Base-by-base conservation (phyloP, 2,329 filamentous ascomycete genomes). In the Sporothrix dimorphospora region DNA sequence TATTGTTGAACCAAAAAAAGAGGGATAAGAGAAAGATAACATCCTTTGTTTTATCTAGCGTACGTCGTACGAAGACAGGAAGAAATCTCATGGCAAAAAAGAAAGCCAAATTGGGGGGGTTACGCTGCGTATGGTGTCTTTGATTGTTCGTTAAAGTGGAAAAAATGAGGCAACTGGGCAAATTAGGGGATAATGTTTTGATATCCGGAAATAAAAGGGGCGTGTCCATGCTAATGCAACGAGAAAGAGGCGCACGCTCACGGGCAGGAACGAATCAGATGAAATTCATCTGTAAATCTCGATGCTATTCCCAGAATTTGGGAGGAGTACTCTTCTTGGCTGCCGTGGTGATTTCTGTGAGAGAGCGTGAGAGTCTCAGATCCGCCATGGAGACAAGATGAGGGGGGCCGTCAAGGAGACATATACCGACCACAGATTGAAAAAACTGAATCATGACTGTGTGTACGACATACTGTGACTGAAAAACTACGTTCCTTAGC, bases 111-210 rank as follows among this genome's bases (percentile, higher is more conserved):
- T 16, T n/a, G n/a, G 12, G 24, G 11, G 24, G 53, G 5, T 16
- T 14, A 30, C 24, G 21, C 45, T 66, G 40, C 14, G 63, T n/a
- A 16, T 34, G 7, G 1, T 59, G 24, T 34, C 1, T n/a, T 34
- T 66, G 42, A 11, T 19, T 45, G 3, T 12, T 34, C 7, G 40
- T 30, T 34, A 12, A 53, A 38, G 45, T 67, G 3, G 45, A 51
- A 51, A 38, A 53, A 69, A 16, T 24, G 51, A 45, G 19, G 49
- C 51, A 57, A 69, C 38, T 47, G 67, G 67, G 67, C 38, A 45
- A 69, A 69, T 69, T 59, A 69, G 67, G 67, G 51, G 14, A 7
- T 1, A 30, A n/a, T 55, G 38, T 45, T 57, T 42, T 59, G 57
- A 24, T 42, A 53, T 19, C 38, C 19, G 34, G 2, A 30, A 2